These are phyloP conservation scores for Cupressus sempervirens DNA, from an alignment of 75 land plant species.

Conservation along the genomic window DNA sequence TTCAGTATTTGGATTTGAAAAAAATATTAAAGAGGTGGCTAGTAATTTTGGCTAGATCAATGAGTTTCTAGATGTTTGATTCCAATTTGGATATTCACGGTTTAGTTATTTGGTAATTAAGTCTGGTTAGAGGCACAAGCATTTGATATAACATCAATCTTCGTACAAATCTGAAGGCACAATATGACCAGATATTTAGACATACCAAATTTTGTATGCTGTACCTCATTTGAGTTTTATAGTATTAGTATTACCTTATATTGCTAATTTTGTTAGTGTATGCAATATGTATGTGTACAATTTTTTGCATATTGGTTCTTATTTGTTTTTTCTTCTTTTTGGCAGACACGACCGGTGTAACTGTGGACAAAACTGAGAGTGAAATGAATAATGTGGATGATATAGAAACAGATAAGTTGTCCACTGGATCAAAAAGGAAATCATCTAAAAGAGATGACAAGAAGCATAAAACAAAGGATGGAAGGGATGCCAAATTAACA, in stretches of 20 bases:
- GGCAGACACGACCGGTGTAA: not conserved
- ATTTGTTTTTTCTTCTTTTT: not conserved
- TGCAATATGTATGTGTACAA: not conserved
- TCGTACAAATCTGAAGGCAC: not conserved
- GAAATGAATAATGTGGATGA: not conserved
- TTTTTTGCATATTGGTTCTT: not conserved
- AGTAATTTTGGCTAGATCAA: not conserved
- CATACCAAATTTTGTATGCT: not conserved
- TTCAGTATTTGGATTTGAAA: not conserved
- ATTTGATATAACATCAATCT: not conserved
- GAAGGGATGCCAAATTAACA: not conserved
- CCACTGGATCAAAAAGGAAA: slow-evolving; percentile 4
- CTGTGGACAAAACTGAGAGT: not conserved
- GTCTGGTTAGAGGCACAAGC: too few species aligned
- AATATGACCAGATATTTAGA: not conserved
- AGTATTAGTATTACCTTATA: not conserved
- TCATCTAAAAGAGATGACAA: not conserved
- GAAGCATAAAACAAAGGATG: not conserved
- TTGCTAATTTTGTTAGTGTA: too few species aligned
- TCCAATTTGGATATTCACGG: not conserved
- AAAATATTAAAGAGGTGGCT: not conserved
- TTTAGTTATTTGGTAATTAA: not conserved
- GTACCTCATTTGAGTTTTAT: not conserved
- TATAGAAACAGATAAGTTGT: not conserved
- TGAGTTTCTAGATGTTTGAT: not conserved